Evolutionary conservation across 768 basidiomycete genomes (phyloP).

Genomic region (Russula foetens): DNA sequence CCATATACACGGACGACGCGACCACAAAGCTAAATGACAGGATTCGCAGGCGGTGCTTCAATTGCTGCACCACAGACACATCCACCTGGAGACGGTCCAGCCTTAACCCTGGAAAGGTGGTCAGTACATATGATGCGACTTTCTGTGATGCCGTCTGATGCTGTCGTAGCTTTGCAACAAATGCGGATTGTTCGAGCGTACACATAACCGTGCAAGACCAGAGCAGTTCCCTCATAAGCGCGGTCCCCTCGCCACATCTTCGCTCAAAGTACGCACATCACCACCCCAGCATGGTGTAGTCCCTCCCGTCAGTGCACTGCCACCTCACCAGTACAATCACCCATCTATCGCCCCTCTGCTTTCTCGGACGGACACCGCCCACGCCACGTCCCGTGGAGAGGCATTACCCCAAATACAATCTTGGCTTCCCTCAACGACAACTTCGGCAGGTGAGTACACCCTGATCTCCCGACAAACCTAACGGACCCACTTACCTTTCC

Average conservation of each 20-base stretch:
- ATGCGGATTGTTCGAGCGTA: conserved; percentile 74
- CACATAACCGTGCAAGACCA: conserved; percentile 68
- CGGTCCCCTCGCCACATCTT: conserved; percentile 50
- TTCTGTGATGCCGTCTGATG: background rate
- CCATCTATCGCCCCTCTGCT: conserved; percentile 43
- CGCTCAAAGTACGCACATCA: conserved; percentile 35
- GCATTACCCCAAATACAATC: conserved; percentile 14
- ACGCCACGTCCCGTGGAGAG: conserved; percentile 6
- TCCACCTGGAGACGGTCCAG: conserved; percentile 75
- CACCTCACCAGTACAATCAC: conserved; percentile 44
- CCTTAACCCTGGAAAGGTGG: conserved; percentile 74
- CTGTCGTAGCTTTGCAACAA: conserved; percentile 42
- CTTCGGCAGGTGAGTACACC: conserved; percentile 5
- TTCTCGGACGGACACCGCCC: conserved; percentile 28
- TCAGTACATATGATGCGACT: conserved; percentile 22
- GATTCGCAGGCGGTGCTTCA: conserved; percentile 71
- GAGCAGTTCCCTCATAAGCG: conserved; percentile 79
- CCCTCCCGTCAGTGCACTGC: conserved; percentile 38
- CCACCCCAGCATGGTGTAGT: conserved; percentile 30
- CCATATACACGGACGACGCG: conserved; percentile 66
- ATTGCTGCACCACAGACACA: conserved; percentile 80
- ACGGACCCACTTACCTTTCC: conserved; percentile 1
- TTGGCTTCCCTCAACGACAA: conserved; percentile 13
- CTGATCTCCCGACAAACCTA: background rate
- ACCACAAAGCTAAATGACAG: conserved; percentile 73